Conservation (phyloP, 371 early-diverging fungal genomes). For the Lichtheimia corymbifera region DNA sequence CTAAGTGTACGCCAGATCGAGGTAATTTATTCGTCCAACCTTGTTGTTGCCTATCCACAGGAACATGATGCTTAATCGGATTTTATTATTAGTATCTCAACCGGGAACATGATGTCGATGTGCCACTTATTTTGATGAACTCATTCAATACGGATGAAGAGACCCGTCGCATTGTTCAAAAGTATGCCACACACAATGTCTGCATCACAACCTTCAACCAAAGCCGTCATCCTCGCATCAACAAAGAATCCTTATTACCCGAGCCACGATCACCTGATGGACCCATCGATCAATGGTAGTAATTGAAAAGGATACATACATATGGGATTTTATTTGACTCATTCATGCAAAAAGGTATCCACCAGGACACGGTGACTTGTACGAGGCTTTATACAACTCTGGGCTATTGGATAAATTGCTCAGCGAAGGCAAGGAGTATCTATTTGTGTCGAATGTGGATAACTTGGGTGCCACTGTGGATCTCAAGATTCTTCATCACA, state of each 20-base stretch:
- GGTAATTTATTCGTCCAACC: constrained; percentile 44
- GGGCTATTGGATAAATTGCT: constrained; percentile 96
- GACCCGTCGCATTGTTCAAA: constrained; percentile 95
- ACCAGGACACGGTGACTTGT: constrained; percentile 99
- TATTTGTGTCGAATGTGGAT: constrained; percentile 99
- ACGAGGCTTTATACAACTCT: constrained; percentile 90
- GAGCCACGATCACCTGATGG: constrained; percentile 67
- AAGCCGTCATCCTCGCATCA: constrained; percentile 94
- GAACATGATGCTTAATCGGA: no score
- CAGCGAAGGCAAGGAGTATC: constrained; percentile 97
- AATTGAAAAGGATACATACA: background rate
- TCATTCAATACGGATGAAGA: constrained; percentile 99
- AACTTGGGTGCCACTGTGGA: constrained; percentile 99
- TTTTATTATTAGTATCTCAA: constrained; percentile 86
- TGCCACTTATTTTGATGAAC: constrained; percentile 99
- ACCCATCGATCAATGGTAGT: constrained; percentile 62
- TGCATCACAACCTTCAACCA: constrained; percentile 98
- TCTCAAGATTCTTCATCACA: constrained; percentile 88
- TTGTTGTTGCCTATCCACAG: background rate
- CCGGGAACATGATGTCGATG: constrained; percentile 82
- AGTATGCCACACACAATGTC: constrained; percentile 90
- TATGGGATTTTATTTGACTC: no score
- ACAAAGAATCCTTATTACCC: constrained; percentile 92
- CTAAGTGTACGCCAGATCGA: constrained; percentile 98
- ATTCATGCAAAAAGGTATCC: constrained; percentile 78